phyloP scores from a whole-genome alignment of 2,329 filamentous ascomycete genomes.

The Alternaria triticina region DNA sequence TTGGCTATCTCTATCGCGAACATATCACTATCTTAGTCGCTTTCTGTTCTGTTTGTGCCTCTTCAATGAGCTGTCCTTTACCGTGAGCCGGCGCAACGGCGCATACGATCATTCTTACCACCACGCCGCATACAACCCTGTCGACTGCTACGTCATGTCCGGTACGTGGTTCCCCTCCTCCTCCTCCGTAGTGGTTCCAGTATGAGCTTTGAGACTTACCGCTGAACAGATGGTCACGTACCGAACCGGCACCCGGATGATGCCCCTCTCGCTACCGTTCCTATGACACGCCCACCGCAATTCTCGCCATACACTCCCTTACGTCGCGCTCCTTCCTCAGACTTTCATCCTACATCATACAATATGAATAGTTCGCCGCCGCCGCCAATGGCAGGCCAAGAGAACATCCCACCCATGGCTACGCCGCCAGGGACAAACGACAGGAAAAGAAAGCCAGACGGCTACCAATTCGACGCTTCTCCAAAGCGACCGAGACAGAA shows the following conservation, averaged over 20 bases:
- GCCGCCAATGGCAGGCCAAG: neutral
- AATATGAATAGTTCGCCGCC: neutral
- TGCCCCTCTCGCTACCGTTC: neutral
- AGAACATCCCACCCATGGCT: neutral
- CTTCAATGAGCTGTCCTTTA: neutral
- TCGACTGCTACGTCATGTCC: neutral
- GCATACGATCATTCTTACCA: neutral
- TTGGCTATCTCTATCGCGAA: neutral
- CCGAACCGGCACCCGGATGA: neutral
- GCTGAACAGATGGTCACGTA: neutral
- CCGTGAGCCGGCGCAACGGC: neutral
- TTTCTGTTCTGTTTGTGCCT: neutral
- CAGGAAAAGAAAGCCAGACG: conserved; percentile 17
- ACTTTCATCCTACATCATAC: neutral
- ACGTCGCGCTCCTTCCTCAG: neutral
- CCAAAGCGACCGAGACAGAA: neutral
- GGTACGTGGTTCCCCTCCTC: neutral
- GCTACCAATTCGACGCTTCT: neutral
- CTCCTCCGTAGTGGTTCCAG: too few relatives aligned
- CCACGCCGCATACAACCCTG: too few relatives aligned
- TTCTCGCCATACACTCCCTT: neutral
- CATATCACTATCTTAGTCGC: neutral
- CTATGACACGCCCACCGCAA: neutral
- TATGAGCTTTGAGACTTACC: neutral
- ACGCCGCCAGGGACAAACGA: neutral